Evolutionary conservation across 108 stramenopile species (phyloP).

Genomic region (Fistulifera pelliculosa): DNA sequence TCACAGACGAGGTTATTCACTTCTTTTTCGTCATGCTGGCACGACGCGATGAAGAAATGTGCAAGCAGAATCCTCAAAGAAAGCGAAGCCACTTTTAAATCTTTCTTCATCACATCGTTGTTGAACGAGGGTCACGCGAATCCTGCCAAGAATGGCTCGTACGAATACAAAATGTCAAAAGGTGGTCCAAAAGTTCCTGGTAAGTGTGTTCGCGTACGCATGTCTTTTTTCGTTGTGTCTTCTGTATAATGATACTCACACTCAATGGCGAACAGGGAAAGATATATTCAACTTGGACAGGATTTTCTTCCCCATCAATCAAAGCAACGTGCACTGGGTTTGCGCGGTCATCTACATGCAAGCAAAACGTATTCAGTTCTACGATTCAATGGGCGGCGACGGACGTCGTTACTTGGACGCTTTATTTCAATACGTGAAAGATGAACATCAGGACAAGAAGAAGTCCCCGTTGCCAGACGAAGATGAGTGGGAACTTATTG

Average conservation of each 20-base stretch:
- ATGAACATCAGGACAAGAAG: constrained; percentile 74
- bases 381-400: constrained; percentile 62
- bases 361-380: constrained; percentile 75
- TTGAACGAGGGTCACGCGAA: constrained; percentile 61
- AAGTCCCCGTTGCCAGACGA: constrained; percentile 51
- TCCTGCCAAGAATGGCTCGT: constrained; percentile 38
- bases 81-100: constrained; percentile 86
- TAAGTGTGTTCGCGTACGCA: neutral
- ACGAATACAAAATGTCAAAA: constrained; percentile 87
- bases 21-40: constrained; percentile 84
- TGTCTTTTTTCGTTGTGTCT: neutral
- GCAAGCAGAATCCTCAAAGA: constrained; percentile 38
- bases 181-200: constrained; percentile 86
- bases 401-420: constrained; percentile 45
- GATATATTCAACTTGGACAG: constrained; percentile 90
- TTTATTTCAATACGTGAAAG: constrained; percentile 72
- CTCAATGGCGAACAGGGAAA: constrained; percentile 27
- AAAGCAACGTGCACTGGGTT: constrained; percentile 88
- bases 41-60: constrained; percentile 70
- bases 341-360: constrained; percentile 84
- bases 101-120: constrained; percentile 92
- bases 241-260: neutral
- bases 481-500: constrained; percentile 63
- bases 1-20: constrained; percentile 97
- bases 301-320: constrained; percentile 86